These are phyloP conservation scores for Austropuccinia psidii DNA, from an alignment of 1,284 basidiomycete species.

Conservation along the genomic window DNA sequence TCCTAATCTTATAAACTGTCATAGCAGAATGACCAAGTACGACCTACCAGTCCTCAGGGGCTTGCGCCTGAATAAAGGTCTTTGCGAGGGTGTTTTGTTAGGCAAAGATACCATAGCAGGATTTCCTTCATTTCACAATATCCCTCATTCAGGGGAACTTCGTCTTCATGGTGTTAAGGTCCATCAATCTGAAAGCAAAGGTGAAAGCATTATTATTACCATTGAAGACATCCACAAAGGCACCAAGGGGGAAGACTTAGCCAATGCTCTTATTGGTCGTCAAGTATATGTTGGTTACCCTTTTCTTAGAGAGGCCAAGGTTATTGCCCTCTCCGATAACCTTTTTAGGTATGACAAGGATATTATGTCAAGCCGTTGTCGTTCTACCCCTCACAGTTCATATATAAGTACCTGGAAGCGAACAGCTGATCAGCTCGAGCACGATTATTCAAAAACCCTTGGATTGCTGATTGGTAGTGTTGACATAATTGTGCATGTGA, in stretches of 20 bases:
- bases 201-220: slow-evolving; percentile 85
- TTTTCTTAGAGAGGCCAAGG: slow-evolving; percentile 83
- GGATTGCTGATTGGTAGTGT: slow-evolving; percentile 71
- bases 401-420: slow-evolving; percentile 61
- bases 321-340: slow-evolving; percentile 77
- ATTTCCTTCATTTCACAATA: slow-evolving; percentile 65
- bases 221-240: slow-evolving; percentile 64
- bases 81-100: slow-evolving; percentile 79
- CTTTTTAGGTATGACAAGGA: slow-evolving; percentile 72
- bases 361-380: slow-evolving; percentile 57
- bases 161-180: slow-evolving; percentile 86
- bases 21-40: slow-evolving; percentile 69
- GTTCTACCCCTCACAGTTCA: slow-evolving; percentile 63
- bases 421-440: slow-evolving; percentile 71
- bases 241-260: slow-evolving; percentile 59
- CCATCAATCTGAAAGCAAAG: slow-evolving; percentile 79
- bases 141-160: slow-evolving; percentile 68
- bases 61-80: slow-evolving; percentile 72
- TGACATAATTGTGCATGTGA: slow-evolving; percentile 9
- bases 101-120: slow-evolving; percentile 52
- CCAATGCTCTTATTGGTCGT: slow-evolving; percentile 64
- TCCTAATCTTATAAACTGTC: slow-evolving; percentile 75
- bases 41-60: slow-evolving; percentile 69
- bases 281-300: slow-evolving; percentile 84
- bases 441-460: slow-evolving; percentile 76